These are phyloP conservation scores for Blastomyces silverae DNA, from an alignment of 2,329 filamentous ascomycete genomes.

Conservation along the genomic window DNA sequence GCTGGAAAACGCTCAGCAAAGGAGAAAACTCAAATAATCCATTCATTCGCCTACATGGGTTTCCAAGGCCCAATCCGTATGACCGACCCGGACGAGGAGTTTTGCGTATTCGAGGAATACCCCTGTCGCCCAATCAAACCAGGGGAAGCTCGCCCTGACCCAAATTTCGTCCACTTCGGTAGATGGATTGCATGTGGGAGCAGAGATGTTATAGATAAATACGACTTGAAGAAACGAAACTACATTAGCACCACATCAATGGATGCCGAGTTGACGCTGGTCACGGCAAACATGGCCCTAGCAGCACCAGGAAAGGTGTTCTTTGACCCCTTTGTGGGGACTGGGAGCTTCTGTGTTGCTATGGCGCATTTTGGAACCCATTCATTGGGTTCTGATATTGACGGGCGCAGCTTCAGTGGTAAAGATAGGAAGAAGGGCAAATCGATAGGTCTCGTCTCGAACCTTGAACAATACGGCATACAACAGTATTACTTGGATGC, in stretches of 20 bases:
- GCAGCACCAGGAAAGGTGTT: constrained; percentile 77
- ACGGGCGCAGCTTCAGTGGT: constrained; percentile 75
- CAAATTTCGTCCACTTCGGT: constrained; percentile 62
- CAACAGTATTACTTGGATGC: constrained; percentile 61
- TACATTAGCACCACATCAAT: constrained; percentile 97
- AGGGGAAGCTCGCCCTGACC: constrained; percentile 42
- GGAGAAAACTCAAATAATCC: constrained; percentile 67
- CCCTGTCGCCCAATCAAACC: constrained; percentile 15
- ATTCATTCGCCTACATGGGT: constrained; percentile 69
- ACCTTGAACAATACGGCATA: constrained; percentile 79
- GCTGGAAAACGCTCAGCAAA: constrained; percentile 60
- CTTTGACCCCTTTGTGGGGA: constrained; percentile 94
- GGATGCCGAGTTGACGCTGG: constrained; percentile 85
- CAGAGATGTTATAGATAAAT: constrained; percentile 62
- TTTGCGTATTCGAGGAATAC: constrained; percentile 70
- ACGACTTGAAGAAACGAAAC: constrained; percentile 83
- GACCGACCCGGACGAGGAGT: constrained; percentile 64
- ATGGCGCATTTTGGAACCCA: constrained; percentile 84
- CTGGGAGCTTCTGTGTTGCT: constrained; percentile 84
- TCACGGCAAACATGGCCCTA: constrained; percentile 85
- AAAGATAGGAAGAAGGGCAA: constrained; percentile 42
- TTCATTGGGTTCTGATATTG: constrained; percentile 84
- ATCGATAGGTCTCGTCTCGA: constrained; percentile 50
- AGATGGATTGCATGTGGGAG: constrained; percentile 61
- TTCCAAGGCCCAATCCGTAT: constrained; percentile 75